Base-by-base conservation (phyloP, 257 asterid genomes). In the Penstemon barbatus region DNA sequence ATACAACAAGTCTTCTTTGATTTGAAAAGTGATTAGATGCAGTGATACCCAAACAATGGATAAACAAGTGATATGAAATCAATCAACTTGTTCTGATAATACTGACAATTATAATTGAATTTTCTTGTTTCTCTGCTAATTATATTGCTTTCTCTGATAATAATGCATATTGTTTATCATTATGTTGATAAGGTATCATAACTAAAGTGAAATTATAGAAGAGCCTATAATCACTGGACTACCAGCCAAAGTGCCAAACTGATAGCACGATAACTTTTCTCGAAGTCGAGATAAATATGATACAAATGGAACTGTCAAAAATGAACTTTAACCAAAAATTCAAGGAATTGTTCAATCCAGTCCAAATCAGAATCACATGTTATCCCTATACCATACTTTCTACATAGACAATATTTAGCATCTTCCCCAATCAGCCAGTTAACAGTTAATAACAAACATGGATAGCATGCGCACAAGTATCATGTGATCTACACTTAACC, bases 261-360 rank as follows among this genome's bases (percentile, higher is more conserved):
- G 38, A n/a, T 49, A 61, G 48, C 59, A 58, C 9, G 42, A 68
- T 0, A 52, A 13, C 19, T 50, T 33, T 70, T 62, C 55, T 37
- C 9, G 62, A 61, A 52, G 18, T 44, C 25, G 36, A 63, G 44
- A 19, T 37, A 49, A 40, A 9, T 18, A 3, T 41, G 43, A 57
- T 36, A 37, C n/a, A n/a, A 69, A 38, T 69, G 66, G 57, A 45
- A 57, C 12, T 68, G 52, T 37, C 38, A 15, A 49, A 68, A 69
- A 18, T 18, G 49, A 58, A 36, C n/a, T 61, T 37, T 33, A 51
- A 36, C 49, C 46, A 48, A 48, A 15, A 37, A 36, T 5, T 64
- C 45, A 18, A 36, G 4, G 7, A 7, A 25, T 15, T 25, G 49
- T 58, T 42, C 19, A 61, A 13, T 18, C 10, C 43, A 13, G n/a